phyloP scores from a whole-genome alignment of 2,329 filamentous ascomycete genomes.

The Colletotrichum higginsianum region DNA sequence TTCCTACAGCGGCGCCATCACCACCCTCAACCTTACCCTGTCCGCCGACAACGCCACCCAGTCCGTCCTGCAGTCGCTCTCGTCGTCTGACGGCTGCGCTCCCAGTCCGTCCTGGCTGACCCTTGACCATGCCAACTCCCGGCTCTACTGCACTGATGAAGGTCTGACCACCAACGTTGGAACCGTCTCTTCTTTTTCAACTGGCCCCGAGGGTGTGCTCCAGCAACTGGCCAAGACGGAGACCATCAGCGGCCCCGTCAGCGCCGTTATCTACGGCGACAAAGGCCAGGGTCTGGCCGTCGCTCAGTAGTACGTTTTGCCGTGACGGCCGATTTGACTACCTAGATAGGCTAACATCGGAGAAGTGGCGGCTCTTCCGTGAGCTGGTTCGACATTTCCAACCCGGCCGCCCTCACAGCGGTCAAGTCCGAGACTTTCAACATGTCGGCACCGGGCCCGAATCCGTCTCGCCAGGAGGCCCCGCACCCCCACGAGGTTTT shows the following conservation, averaged over 20 bases:
- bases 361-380: conserved; percentile 58
- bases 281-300: conserved; percentile 57
- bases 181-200: conserved; percentile 60
- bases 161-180: conserved; percentile 63
- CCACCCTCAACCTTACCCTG: conserved; percentile 61
- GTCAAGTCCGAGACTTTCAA: conserved; percentile 58
- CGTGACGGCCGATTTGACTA: no score
- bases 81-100: conserved; percentile 63
- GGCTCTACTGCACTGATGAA: conserved; percentile 75
- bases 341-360: conserved; percentile 12
- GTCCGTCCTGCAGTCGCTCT: conserved; percentile 57
- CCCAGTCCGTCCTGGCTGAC: conserved; percentile 73
- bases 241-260: conserved; percentile 61
- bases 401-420: conserved; percentile 53
- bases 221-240: conserved; percentile 53
- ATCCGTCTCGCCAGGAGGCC: conserved; percentile 65
- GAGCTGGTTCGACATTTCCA: conserved; percentile 61
- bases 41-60: conserved; percentile 45
- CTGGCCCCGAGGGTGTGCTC: conserved; percentile 56
- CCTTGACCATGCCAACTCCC: conserved; percentile 63
- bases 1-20: conserved; percentile 64
- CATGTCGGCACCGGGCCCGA: conserved; percentile 55
- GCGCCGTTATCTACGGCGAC: conserved; percentile 59
- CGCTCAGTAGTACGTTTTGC: conserved; percentile 61
- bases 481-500: conserved; percentile 77